These are phyloP conservation scores for Solanum hybrid DNA, from an alignment of 305 asterid genomes.

Conservation along the genomic window DNA sequence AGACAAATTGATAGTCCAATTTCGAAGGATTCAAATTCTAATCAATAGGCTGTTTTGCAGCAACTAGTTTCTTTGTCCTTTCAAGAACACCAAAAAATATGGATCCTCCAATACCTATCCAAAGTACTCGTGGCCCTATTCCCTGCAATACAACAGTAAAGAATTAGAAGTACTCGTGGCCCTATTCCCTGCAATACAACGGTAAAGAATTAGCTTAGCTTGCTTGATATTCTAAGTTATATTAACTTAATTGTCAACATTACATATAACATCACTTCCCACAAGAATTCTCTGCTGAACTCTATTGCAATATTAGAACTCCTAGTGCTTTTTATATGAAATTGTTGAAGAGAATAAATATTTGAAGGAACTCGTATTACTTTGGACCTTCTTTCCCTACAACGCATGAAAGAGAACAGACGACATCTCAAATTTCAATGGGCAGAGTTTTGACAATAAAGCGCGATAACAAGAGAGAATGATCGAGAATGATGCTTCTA, in stretches of 20 bases:
- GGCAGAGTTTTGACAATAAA: background rate
- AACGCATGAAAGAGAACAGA: background rate
- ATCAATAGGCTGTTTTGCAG: slow-evolving; percentile 20
- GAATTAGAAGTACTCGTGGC: slow-evolving; percentile 32
- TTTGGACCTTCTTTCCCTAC: background rate
- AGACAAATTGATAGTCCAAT: background rate
- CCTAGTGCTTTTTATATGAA: background rate
- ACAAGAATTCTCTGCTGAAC: background rate
- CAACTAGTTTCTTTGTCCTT: slow-evolving; percentile 40
- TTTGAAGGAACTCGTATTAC: background rate
- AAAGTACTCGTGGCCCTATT: slow-evolving; percentile 49
- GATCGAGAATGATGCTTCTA: background rate
- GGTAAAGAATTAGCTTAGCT: background rate
- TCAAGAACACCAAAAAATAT: slow-evolving; percentile 63
- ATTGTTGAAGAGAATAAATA: background rate
- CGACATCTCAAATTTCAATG: background rate
- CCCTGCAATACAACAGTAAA: slow-evolving; percentile 32
- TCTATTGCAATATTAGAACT: background rate
- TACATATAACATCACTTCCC: background rate
- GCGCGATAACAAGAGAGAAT: background rate
- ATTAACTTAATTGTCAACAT: background rate
- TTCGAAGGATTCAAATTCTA: slow-evolving; percentile 9
- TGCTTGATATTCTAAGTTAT: background rate
- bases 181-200: slow-evolving; percentile 47
- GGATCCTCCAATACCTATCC: slow-evolving; percentile 69